Base-by-base conservation (phyloP, 1,284 basidiomycete species). In the Malassezia sympodialis region DNA sequence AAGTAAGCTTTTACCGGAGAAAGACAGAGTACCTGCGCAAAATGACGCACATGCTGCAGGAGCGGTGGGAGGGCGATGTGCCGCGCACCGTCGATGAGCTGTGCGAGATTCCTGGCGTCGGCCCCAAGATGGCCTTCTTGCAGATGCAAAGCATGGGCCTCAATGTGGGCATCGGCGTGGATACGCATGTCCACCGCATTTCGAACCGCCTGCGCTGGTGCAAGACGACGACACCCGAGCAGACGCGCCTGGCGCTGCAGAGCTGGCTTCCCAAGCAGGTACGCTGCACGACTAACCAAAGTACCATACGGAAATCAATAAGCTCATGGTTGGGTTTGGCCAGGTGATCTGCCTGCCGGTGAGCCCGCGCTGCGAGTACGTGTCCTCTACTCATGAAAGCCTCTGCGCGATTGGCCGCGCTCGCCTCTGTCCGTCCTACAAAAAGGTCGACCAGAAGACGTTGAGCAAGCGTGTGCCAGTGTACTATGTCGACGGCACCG, bases 201-300 rank as follows among this genome's bases (percentile, higher is more conserved):
- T 89, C 90, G 12, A 93, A 96, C 66, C 80, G 90, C 17, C 76
- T 96, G 0, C 84, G 86, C 21, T 96, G 93, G 93, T 89, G 94
- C 75, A 82, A 82, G 51, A 93, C 90, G 0, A 88, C 84, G 65
- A 86, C 80, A 1, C 87, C 93, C 0, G 91, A 96, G 73, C 82
- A 87, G 68, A 96, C 93, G 0, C 50, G 72, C 0, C 52, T 72
- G 10, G 66, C 65, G 19, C 50, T 74, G 4, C 70, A 74, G 47
- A 65, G 62, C 31, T 74, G 66, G 65, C 46, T 74, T 11, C 72
- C 72, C 0, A 49, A 58, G 14, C 56, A 65, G 19, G 50, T 58
- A 46, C 30, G 58, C 46, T 30, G 14, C 6, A 19, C 8, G 10
- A 14, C n/a, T 27, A n/a, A 11, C 44, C 41, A 17, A 34, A 60